These are phyloP conservation scores for Trichoderma hamatum DNA, from an alignment of 2,329 filamentous ascomycete genomes.

Conservation along the genomic window DNA sequence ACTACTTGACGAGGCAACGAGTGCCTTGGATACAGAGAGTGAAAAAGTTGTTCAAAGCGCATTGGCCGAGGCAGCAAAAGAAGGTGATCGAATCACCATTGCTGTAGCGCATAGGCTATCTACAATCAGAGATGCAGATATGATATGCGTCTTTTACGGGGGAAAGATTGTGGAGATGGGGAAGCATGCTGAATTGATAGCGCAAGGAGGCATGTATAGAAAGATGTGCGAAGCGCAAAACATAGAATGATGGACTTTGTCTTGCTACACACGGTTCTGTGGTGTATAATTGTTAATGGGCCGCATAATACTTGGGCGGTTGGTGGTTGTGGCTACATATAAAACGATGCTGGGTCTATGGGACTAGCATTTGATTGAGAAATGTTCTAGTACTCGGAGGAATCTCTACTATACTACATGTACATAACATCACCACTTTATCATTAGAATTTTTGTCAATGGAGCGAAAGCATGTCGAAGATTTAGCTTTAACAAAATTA, in stretches of 20 bases:
- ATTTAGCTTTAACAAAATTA: neutral
- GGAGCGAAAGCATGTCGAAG: too few species aligned
- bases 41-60: slow-evolving; percentile 92
- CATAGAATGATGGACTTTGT: slow-evolving; percentile 31
- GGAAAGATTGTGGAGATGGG: slow-evolving; percentile 61
- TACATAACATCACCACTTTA: neutral
- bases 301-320: neutral
- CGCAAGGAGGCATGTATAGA: slow-evolving; percentile 50
- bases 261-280: neutral
- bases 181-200: slow-evolving; percentile 58
- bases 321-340: neutral
- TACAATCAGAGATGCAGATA: slow-evolving; percentile 76
- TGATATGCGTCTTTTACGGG: slow-evolving; percentile 63
- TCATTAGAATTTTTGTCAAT: neutral
- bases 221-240: slow-evolving; percentile 51
- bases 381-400: neutral
- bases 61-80: slow-evolving; percentile 71
- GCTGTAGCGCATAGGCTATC: slow-evolving; percentile 90
- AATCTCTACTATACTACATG: neutral
- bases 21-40: slow-evolving; percentile 89
- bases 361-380: neutral
- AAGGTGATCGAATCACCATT: slow-evolving; percentile 87
- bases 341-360: neutral
- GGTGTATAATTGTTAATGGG: neutral
- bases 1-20: slow-evolving; percentile 91